These are phyloP conservation scores for Salvia hispanica DNA, from an alignment of 257 asterid genomes.

Conservation along the genomic window DNA sequence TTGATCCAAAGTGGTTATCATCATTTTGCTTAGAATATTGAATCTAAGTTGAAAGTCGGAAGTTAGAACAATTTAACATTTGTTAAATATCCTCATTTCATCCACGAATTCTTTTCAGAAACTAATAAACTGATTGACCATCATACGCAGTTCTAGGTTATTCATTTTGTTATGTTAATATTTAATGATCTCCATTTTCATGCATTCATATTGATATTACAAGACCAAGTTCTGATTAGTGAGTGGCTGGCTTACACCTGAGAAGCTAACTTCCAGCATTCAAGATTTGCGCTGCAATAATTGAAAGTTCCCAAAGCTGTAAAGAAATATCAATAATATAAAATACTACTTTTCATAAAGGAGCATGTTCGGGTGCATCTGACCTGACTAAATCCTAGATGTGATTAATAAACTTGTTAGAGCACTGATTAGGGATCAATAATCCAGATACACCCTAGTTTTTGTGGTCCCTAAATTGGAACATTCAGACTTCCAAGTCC, in stretches of 20 bases:
- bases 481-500: slow-evolving; percentile 1
- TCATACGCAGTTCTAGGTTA: neutral
- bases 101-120: neutral
- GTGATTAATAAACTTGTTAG: no score
- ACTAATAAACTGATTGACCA: neutral
- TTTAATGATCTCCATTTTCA: slow-evolving; percentile 14
- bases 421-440: no score
- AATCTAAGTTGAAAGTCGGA: neutral
- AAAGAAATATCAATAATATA: slow-evolving; percentile 3
- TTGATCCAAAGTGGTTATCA: neutral
- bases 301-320: slow-evolving; percentile 1
- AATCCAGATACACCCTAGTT: neutral
- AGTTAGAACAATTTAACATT: neutral
- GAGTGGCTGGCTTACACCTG: slow-evolving; percentile 4
- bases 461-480: neutral
- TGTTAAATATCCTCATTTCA: slow-evolving; percentile 6
- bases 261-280: slow-evolving; percentile 1
- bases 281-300: neutral
- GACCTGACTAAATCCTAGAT: no score
- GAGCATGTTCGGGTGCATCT: no score
- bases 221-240: slow-evolving; percentile 2
- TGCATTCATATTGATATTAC: neutral
- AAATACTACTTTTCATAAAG: neutral
- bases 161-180: neutral
- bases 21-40: neutral